phyloP scores from a whole-genome alignment of 2,329 filamentous ascomycete species.

The Rutstroemia sp. region DNA sequence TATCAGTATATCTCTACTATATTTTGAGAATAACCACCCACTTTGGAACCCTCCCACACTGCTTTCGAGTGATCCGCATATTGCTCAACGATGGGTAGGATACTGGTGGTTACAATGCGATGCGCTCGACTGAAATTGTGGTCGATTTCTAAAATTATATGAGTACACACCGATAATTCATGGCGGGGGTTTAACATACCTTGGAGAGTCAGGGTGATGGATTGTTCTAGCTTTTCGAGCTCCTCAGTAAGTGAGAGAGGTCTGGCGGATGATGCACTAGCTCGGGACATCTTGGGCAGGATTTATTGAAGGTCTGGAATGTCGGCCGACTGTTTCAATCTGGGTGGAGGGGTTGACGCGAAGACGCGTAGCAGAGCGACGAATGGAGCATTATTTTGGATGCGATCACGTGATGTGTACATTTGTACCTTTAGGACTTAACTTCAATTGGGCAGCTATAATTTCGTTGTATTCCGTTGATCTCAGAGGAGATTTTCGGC shows the following conservation, averaged over 20 bases:
- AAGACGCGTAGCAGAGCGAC: neutral
- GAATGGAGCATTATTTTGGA: neutral
- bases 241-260: constrained; percentile 83
- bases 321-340: neutral
- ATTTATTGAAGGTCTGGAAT: neutral
- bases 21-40: constrained; percentile 30
- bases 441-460: too few species aligned
- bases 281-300: constrained; percentile 21
- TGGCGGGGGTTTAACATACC: constrained; percentile 39
- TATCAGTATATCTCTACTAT: constrained; percentile 11
- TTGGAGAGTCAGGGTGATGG: constrained; percentile 92
- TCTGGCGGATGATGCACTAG: constrained; percentile 36
- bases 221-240: constrained; percentile 91
- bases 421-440: too few species aligned
- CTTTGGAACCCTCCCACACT: constrained; percentile 96
- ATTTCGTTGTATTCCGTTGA: too few species aligned
- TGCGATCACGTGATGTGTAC: neutral
- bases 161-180: constrained; percentile 5
- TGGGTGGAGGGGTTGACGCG: constrained; percentile 1
- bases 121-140: constrained; percentile 97
- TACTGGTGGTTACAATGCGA: constrained; percentile 88
- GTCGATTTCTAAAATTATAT: constrained; percentile 69
- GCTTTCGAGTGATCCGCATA: constrained; percentile 90
- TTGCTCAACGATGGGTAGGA: constrained; percentile 87
- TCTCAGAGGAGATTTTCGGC: too few species aligned